phyloP scores from a whole-genome alignment of 495 filamentous ascomycete species.

The Pyrenula aspistea region DNA sequence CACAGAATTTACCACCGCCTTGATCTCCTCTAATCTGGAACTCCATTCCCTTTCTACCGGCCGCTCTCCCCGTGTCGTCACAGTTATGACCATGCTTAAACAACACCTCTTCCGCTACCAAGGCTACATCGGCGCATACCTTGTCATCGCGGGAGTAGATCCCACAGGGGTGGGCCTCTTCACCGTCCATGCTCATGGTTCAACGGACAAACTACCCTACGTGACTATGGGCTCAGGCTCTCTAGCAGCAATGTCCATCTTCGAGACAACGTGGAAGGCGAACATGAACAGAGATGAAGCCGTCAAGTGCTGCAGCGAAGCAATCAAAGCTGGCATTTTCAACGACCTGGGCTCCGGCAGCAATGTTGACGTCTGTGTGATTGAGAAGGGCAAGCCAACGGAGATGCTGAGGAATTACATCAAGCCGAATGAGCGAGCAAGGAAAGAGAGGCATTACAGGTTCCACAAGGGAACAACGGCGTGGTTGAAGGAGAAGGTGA shows the following conservation, averaged over 20 bases:
- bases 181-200: conserved; percentile 97
- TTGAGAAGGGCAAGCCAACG: conserved; percentile 79
- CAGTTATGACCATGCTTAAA: conserved; percentile 99
- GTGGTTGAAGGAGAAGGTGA: conserved; percentile 84
- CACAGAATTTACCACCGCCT: conserved; percentile 96
- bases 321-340: conserved; percentile 96
- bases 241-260: conserved; percentile 94
- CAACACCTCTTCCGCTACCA: conserved; percentile 98
- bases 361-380: conserved; percentile 95
- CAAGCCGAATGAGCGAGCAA: conserved; percentile 79
- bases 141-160: conserved; percentile 95
- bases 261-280: conserved; percentile 91
- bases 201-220: conserved; percentile 97
- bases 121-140: conserved; percentile 94
- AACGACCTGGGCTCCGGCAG: conserved; percentile 96
- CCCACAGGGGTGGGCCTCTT: conserved; percentile 93
- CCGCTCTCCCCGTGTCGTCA: conserved; percentile 92
- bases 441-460: conserved; percentile 86
- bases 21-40: conserved; percentile 97
- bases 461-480: conserved; percentile 87
- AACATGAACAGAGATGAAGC: conserved; percentile 69
- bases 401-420: conserved; percentile 82
- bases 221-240: conserved; percentile 98
- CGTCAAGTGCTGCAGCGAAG: conserved; percentile 68
- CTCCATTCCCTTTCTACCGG: conserved; percentile 91